These are phyloP conservation scores for Boletus sp. DNA, from an alignment of 768 basidiomycete genomes.

Conservation along the genomic window DNA sequence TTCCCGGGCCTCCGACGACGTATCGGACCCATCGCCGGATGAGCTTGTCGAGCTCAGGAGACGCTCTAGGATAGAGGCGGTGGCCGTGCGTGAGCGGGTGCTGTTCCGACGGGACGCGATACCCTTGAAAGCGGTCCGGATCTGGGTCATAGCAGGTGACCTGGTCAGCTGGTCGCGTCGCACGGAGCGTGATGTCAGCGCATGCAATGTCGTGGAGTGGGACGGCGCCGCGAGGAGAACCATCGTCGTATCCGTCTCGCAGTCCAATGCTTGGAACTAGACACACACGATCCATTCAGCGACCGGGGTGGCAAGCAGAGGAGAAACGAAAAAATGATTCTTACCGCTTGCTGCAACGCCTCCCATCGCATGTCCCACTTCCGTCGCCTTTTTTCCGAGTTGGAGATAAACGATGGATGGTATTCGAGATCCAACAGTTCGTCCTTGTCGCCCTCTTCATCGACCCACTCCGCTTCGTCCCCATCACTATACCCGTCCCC, in stretches of 20 bases:
- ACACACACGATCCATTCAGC: background rate
- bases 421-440: conserved; percentile 74
- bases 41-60: conserved; percentile 39
- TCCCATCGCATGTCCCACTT: conserved; percentile 80
- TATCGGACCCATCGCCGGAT: conserved; percentile 55
- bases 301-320: background rate
- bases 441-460: conserved; percentile 67
- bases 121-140: conserved; percentile 57
- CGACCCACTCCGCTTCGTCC: conserved; percentile 63
- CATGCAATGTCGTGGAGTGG: conserved; percentile 63
- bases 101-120: conserved; percentile 56
- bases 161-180: conserved; percentile 52
- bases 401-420: conserved; percentile 67
- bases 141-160: conserved; percentile 47
- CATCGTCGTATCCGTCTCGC: conserved; percentile 78
- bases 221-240: conserved; percentile 72
- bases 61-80: conserved; percentile 45
- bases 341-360: conserved; percentile 65
- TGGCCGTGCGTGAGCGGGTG: conserved; percentile 42
- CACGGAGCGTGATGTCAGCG: conserved; percentile 64
- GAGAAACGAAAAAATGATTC: conserved; percentile 10
- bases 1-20: conserved; percentile 47
- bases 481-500: conserved; percentile 12
- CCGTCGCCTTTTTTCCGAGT: conserved; percentile 62
- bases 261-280: conserved; percentile 75